A percentile compares a stretch with the other conserved stretches of the same genome.
These are phyloP conservation scores for Kalaharituber pfeilii DNA, from an alignment of 2,329 filamentous ascomycete genomes.

Conservation along the genomic window DNA sequence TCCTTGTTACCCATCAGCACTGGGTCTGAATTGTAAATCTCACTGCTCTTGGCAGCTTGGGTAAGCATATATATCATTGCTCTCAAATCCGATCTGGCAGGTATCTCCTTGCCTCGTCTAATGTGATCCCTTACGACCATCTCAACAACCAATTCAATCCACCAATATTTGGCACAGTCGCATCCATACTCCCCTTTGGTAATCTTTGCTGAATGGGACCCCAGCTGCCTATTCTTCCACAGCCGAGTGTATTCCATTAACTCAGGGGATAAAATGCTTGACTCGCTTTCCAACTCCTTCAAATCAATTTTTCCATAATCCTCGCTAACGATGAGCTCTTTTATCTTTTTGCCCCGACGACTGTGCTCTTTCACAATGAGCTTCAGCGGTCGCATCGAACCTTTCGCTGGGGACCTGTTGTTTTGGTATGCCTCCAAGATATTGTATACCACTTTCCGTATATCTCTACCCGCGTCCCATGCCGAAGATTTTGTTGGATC, in stretches of 20 bases:
- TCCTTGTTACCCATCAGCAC: too few relatives aligned
- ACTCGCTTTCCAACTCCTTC: conserved; percentile 1
- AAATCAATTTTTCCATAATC: not conserved
- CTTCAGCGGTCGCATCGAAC: not conserved
- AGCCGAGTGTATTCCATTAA: not conserved
- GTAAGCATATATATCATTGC: conserved; percentile 5
- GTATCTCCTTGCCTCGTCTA: conserved; percentile 1
- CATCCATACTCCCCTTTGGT: not conserved
- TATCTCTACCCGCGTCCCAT: conserved; percentile 8
- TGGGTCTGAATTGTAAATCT: not conserved
- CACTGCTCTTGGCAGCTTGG: not conserved
- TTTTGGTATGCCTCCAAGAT: conserved; percentile 9
- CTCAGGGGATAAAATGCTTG: not conserved
- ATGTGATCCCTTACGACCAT: conserved; percentile 3
- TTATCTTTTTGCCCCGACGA: not conserved
- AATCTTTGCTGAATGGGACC: not conserved
- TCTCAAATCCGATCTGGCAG: not conserved
- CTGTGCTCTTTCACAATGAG: not conserved
- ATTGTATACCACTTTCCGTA: conserved; percentile 9
- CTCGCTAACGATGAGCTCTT: not conserved
- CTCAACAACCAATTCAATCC: conserved; percentile 1
- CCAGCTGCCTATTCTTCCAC: not conserved
- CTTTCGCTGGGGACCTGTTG: conserved; percentile 10
- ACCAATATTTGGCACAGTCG: not conserved
- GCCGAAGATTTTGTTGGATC: conserved; percentile 11